Conservation (phyloP, 768 basidiomycete genomes). For the Agrocybe pediades region DNA sequence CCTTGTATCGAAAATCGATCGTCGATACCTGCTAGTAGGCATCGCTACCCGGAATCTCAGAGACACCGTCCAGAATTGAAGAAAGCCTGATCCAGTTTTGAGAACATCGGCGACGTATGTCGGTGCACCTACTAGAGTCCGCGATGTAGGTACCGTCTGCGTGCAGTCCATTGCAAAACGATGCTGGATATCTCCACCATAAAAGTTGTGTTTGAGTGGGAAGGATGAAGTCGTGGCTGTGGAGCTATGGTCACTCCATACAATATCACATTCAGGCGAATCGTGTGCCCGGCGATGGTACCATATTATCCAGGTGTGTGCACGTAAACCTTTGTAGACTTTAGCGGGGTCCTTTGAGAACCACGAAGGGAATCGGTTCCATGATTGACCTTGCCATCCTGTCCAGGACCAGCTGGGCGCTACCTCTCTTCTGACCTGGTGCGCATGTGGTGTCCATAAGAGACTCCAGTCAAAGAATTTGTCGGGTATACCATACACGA, state of each 20-base stretch:
- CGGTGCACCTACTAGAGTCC: constrained; percentile 3
- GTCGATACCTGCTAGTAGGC: neutral
- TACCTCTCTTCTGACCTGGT: neutral
- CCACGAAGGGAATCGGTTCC: neutral
- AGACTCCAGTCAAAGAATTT: constrained; percentile 7
- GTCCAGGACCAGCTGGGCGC: constrained; percentile 9
- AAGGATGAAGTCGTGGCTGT: neutral
- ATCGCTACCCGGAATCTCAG: constrained; percentile 1
- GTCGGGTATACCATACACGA: constrained; percentile 3
- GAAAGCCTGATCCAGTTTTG: constrained; percentile 7
- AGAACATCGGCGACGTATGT: constrained; percentile 1
- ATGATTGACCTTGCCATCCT: neutral
- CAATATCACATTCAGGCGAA: neutral
- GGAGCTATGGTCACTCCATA: neutral
- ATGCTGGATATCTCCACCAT: constrained; percentile 6
- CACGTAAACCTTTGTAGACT: neutral
- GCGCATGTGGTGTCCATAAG: neutral
- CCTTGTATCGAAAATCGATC: neutral
- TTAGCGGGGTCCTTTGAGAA: neutral
- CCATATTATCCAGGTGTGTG: constrained; percentile 10
- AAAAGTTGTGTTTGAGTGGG: constrained; percentile 1
- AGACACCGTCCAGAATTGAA: constrained; percentile 14
- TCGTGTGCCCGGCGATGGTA: constrained; percentile 8
- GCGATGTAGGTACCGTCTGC: constrained; percentile 5
- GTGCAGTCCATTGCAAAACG: constrained; percentile 12